phyloP scores from a whole-genome alignment of 169 alveolate genomes.

The Babesia ovis region DNA sequence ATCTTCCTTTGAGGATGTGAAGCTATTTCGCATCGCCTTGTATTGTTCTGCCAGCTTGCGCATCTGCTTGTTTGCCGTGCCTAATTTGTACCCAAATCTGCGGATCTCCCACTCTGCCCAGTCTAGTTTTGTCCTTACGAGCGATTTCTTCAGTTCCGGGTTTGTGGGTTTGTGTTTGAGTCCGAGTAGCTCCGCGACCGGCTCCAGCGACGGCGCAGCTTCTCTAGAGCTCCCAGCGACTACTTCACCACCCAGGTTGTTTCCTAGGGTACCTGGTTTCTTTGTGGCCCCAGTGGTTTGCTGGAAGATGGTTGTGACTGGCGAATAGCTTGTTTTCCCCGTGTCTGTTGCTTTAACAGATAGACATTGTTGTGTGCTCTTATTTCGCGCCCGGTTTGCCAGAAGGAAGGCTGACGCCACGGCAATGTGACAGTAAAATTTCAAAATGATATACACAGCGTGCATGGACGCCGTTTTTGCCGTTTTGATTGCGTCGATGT shows the following conservation, averaged over 20 bases:
- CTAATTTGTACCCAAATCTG: slow-evolving; percentile 61
- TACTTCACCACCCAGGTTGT: too few relatives aligned
- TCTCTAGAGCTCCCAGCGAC: background rate
- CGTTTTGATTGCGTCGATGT: background rate
- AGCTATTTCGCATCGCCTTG: slow-evolving; percentile 35
- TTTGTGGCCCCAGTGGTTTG: too few relatives aligned
- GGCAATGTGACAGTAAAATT: background rate
- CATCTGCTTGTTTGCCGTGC: slow-evolving; percentile 52
- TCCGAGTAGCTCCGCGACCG: slow-evolving; percentile 18
- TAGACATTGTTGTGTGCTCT: background rate
- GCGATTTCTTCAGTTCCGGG: background rate
- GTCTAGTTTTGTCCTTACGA: slow-evolving; percentile 3
- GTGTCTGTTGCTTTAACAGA: too few relatives aligned
- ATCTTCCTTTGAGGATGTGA: slow-evolving; percentile 42
- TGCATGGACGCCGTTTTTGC: background rate
- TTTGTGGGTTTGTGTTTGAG: background rate
- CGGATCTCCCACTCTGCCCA: slow-evolving; percentile 66
- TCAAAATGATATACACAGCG: background rate
- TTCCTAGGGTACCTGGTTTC: too few relatives aligned
- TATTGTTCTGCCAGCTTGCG: slow-evolving; percentile 33
- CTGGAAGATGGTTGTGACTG: too few relatives aligned
- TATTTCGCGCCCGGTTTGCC: background rate
- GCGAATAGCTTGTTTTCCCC: too few relatives aligned
- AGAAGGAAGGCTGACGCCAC: background rate
- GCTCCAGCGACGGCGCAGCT: slow-evolving; percentile 8